Base-by-base conservation (phyloP, 495 filamentous ascomycete species). In the Hapsidospora chrysogenum region DNA sequence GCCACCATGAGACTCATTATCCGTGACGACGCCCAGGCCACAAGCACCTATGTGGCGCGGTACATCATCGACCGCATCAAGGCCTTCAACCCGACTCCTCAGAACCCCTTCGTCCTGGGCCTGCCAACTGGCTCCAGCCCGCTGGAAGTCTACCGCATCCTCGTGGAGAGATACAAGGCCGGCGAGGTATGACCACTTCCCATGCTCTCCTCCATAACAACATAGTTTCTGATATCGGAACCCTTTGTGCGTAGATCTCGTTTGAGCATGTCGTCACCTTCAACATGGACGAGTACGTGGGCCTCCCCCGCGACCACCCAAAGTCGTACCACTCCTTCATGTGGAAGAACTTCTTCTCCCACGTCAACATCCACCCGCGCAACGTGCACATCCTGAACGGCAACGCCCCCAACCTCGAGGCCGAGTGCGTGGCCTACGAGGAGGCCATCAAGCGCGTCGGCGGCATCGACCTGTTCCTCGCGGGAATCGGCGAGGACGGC, bases 211-310 rank as follows among this genome's bases (percentile, higher is more conserved):
- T 26, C 23, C 17, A 38, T 29, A 23, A 9, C 16, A 21, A 25
- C 13, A 13, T 13, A 15, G 9, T 15, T 11, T 17, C 14, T 25
- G n/a, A 15, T n/a, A n/a, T n/a, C n/a, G n/a, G n/a, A n/a, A n/a
- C n/a, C 35, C 23, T 33, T 22, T 1, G 13, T 18, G 17, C 14
- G 35, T 41, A 61, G 57, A 77, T 89, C 41, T 85, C 81, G 0
- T 89, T 87, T 50, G 76, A 75, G 45, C 74, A 87, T 78, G 80
- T 89, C 44, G 66, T 85, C 46, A 89, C 82, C 6, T 87, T 87
- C 62, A 92, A 92, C 52, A 92, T 92, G 83, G 83, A 87, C 56
- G 82, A 92, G 60, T 92, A 87, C 51, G 76, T 87, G 45, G 77
- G 78, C 27, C 68, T 92, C 37, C 77, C 82, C 19, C 70, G 76